These are phyloP conservation scores for Suillus subalutaceus DNA, from an alignment of 768 basidiomycete genomes.

Conservation along the genomic window DNA sequence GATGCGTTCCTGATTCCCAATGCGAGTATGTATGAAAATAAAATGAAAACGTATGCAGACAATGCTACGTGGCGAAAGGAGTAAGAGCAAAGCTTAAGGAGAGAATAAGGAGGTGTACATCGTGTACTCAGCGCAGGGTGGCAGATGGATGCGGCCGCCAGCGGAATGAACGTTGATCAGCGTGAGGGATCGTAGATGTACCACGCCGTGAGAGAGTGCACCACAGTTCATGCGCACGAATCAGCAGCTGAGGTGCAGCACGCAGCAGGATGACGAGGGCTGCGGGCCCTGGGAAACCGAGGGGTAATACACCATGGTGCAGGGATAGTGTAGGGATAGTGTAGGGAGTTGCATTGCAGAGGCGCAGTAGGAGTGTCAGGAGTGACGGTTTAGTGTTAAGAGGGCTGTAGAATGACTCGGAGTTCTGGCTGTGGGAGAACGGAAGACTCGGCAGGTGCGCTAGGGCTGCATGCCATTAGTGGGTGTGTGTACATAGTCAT, in stretches of 20 bases:
- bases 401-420: background rate
- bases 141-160: background rate
- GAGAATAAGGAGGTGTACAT: background rate
- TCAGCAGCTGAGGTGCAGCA: background rate
- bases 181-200: background rate
- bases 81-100: background rate
- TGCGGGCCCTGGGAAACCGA: background rate
- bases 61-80: background rate
- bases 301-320: too few species aligned
- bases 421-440: background rate
- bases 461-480: background rate
- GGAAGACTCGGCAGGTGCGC: background rate
- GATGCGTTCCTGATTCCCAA: background rate
- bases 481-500: conserved; percentile 34
- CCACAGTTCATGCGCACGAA: background rate
- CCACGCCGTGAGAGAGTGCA: background rate
- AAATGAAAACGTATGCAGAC: background rate
- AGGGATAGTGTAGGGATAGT: too few species aligned
- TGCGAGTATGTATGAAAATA: background rate
- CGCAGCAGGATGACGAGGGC: background rate
- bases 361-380: background rate
- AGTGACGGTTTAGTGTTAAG: background rate
- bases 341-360: background rate
- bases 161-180: background rate
- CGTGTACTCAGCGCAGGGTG: background rate